Percentiles rank a stretch among this genome's conserved stretches.
These are phyloP conservation scores for Cicer cuneatum DNA, from an alignment of 306 rosid genomes.

Conservation along the genomic window DNA sequence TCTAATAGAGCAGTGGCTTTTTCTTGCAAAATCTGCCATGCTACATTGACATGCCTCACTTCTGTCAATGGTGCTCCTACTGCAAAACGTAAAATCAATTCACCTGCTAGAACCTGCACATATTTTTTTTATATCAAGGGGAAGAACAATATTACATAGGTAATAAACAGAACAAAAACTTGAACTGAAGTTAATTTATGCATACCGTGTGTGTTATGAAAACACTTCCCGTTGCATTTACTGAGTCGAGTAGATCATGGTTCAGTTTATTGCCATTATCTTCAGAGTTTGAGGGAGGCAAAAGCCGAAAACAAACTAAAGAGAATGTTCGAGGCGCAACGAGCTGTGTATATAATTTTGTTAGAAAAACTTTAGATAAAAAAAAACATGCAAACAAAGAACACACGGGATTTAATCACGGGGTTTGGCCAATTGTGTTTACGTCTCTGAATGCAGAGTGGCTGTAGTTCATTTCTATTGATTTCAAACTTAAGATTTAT, in stretches of 20 bases:
- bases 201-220: constrained; percentile 91
- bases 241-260: constrained; percentile 62
- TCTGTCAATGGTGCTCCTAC: constrained; percentile 98
- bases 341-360: constrained; percentile 49
- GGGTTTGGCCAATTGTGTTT: no score
- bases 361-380: no score
- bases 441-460: no score
- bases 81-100: constrained; percentile 70
- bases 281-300: constrained; percentile 57
- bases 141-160: constrained; percentile 12
- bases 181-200: constrained; percentile 4
- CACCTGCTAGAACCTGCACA: constrained; percentile 83
- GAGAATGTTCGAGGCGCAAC: constrained; percentile 76
- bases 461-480: no score
- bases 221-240: constrained; percentile 75
- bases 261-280: constrained; percentile 66
- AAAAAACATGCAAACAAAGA: no score
- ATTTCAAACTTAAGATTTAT: no score
- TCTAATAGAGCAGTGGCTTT: constrained; percentile 70
- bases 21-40: constrained; percentile 80
- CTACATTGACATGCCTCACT: constrained; percentile 69
- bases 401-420: no score
- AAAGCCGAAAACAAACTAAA: constrained; percentile 83
- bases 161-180: constrained; percentile 8
- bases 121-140: constrained; percentile 33